Evolutionary conservation across 139 green algal species (phyloP).

Genomic region (Closterium sp.): DNA sequence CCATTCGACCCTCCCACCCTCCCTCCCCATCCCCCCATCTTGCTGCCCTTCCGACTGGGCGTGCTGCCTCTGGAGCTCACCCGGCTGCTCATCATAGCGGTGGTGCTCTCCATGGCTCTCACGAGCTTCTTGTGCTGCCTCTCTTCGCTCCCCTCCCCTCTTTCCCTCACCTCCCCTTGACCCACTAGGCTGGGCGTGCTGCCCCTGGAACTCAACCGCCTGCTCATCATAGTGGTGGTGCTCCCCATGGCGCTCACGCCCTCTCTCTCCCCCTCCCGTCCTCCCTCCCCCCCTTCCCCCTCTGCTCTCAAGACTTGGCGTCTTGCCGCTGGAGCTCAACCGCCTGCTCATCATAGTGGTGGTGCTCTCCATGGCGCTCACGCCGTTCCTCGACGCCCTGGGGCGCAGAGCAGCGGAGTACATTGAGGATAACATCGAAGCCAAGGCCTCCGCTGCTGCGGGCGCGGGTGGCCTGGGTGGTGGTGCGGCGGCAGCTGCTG

Average conservation of each 20-base stretch:
- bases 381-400: conserved; percentile 57
- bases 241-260: conserved; percentile 93
- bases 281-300: not conserved
- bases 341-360: conserved; percentile 88
- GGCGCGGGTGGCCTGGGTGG: not conserved
- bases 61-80: conserved; percentile 81
- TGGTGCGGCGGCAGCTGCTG: not conserved
- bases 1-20: not conserved
- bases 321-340: conserved; percentile 82
- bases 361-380: conserved; percentile 92
- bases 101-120: conserved; percentile 91
- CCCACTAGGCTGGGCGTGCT: conserved; percentile 68
- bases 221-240: conserved; percentile 90
- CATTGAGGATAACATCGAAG: not conserved
- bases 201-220: conserved; percentile 77
- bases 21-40: not conserved
- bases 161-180: not conserved
- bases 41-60: conserved; percentile 60
- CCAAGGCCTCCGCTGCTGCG: not conserved
- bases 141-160: not conserved
- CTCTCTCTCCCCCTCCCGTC: not conserved
- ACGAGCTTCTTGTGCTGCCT: conserved; percentile 52
- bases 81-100: conserved; percentile 86
- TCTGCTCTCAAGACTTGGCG: conserved; percentile 53
- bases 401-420: conserved; percentile 2